A percentile compares a stretch with the other conserved stretches of the same genome.
These are phyloP conservation scores for Fusarium armeniacum DNA, from an alignment of 2,329 filamentous ascomycete genomes.

Conservation along the genomic window DNA sequence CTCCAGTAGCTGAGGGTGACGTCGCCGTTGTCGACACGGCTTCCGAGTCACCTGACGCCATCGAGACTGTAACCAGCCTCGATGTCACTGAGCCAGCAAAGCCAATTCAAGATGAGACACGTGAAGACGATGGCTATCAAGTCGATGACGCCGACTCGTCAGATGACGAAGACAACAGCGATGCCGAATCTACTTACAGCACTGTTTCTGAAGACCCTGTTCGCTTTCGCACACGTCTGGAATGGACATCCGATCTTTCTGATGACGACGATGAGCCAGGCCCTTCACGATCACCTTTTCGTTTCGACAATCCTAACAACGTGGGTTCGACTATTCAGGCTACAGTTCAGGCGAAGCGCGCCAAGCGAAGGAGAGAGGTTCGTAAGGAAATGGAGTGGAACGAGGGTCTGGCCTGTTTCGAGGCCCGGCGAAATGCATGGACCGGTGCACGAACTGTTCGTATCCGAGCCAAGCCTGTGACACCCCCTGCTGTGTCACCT, in stretches of 20 bases:
- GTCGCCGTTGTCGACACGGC: constrained; percentile 18
- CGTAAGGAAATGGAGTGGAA: constrained; percentile 83
- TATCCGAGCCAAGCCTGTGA: constrained; percentile 62
- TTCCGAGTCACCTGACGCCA: constrained; percentile 18
- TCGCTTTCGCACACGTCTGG: constrained; percentile 65
- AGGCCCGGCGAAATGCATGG: constrained; percentile 84
- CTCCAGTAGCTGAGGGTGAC: constrained; percentile 18
- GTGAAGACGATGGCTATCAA: constrained; percentile 55
- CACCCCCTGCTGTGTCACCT: constrained; percentile 60
- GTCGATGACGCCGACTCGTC: constrained; percentile 58
- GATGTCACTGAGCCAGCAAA: constrained; percentile 30
- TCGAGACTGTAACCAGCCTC: constrained; percentile 16
- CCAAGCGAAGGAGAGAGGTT: constrained; percentile 68
- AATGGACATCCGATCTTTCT: constrained; percentile 71
- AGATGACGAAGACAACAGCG: constrained; percentile 46
- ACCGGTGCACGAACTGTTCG: constrained; percentile 78
- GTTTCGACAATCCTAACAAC: constrained; percentile 65
- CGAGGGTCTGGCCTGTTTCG: constrained; percentile 83
- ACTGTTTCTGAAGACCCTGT: constrained; percentile 67
- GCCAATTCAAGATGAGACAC: constrained; percentile 51
- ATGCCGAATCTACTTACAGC: constrained; percentile 67
- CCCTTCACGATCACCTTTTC: constrained; percentile 62
- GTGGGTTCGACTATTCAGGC: constrained; percentile 60
- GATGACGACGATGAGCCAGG: constrained; percentile 62
- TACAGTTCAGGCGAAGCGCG: constrained; percentile 63